These are phyloP conservation scores for Exophiala viscosa DNA, from an alignment of 2,329 filamentous ascomycete genomes.

Conservation along the genomic window DNA sequence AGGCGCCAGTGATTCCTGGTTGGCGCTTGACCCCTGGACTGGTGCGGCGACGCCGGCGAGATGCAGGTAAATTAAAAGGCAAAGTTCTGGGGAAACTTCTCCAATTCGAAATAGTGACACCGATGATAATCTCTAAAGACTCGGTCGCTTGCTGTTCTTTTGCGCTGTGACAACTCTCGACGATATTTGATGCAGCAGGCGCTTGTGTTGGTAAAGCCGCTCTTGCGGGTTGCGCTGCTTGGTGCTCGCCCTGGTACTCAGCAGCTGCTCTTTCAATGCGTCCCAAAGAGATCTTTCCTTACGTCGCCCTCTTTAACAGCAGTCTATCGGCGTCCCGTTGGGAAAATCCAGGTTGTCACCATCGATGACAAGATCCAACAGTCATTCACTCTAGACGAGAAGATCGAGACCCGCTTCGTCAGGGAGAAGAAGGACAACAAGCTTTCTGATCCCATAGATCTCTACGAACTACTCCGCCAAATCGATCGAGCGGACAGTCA, in stretches of 20 bases:
- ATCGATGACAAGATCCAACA: slow-evolving; percentile 23
- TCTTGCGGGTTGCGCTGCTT: slow-evolving; percentile 9
- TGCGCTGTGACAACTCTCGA: background rate
- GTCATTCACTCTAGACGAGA: slow-evolving; percentile 21
- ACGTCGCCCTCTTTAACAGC: slow-evolving; percentile 2
- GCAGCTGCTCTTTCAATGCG: background rate
- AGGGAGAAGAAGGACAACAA: slow-evolving; percentile 20
- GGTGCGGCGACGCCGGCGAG: no score
- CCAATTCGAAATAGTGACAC: background rate
- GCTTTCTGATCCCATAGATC: slow-evolving; percentile 17
- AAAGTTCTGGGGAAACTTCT: background rate
- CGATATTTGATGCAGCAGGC: slow-evolving; percentile 15
- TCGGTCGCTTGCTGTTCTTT: background rate
- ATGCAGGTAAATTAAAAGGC: background rate
- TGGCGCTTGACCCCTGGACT: no score
- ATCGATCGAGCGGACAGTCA: slow-evolving; percentile 51
- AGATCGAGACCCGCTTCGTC: slow-evolving; percentile 20
- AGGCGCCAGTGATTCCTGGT: no score
- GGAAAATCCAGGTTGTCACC: slow-evolving; percentile 16
- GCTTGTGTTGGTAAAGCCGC: slow-evolving; percentile 6
- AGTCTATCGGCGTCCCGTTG: slow-evolving; percentile 7
- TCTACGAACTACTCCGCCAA: slow-evolving; percentile 34
- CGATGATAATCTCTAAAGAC: background rate
- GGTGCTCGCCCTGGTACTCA: background rate
- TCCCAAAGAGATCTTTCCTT: slow-evolving; percentile 1